Conservation (phyloP, 2,329 filamentous ascomycete genomes). For the Clathrospora elynae region DNA sequence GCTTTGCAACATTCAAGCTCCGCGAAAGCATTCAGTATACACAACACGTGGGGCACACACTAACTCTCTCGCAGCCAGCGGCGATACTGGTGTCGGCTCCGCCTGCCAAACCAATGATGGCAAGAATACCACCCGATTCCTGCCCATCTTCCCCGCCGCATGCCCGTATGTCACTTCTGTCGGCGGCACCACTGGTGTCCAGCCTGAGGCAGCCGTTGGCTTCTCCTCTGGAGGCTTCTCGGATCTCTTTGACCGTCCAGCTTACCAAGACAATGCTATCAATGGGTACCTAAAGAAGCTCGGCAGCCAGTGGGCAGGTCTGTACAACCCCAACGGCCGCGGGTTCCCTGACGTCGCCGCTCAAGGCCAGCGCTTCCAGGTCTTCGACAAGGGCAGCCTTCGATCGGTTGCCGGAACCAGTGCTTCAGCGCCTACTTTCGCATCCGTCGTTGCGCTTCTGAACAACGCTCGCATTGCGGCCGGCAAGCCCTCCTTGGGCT, state of each 20-base stretch:
- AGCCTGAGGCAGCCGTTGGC: conserved; percentile 48
- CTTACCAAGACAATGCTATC: conserved; percentile 52
- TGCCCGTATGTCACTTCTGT: conserved; percentile 57
- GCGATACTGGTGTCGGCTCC: conserved; percentile 49
- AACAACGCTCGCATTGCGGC: conserved; percentile 47
- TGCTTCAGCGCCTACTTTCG: conserved; percentile 48
- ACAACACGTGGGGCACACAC: neutral
- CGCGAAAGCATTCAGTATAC: no score
- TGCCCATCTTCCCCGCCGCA: conserved; percentile 54
- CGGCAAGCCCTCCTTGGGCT: conserved; percentile 45
- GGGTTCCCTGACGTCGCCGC: conserved; percentile 55
- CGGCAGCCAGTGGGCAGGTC: conserved; percentile 46
- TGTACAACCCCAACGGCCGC: conserved; percentile 53
- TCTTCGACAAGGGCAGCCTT: conserved; percentile 42
- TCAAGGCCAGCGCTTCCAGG: conserved; percentile 42
- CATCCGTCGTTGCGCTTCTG: conserved; percentile 45
- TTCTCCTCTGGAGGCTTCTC: conserved; percentile 55
- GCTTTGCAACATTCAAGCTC: no score
- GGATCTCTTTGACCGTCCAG: conserved; percentile 50
- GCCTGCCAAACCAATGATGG: conserved; percentile 55
- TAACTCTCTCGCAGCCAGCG: conserved; percentile 25
- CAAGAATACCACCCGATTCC: conserved; percentile 51
- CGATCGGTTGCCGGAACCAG: conserved; percentile 46
- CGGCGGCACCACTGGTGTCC: conserved; percentile 49
- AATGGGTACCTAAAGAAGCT: conserved; percentile 48